phyloP scores from a whole-genome alignment of 352 stramenopile species.

The Phytopythium oedochilum region DNA sequence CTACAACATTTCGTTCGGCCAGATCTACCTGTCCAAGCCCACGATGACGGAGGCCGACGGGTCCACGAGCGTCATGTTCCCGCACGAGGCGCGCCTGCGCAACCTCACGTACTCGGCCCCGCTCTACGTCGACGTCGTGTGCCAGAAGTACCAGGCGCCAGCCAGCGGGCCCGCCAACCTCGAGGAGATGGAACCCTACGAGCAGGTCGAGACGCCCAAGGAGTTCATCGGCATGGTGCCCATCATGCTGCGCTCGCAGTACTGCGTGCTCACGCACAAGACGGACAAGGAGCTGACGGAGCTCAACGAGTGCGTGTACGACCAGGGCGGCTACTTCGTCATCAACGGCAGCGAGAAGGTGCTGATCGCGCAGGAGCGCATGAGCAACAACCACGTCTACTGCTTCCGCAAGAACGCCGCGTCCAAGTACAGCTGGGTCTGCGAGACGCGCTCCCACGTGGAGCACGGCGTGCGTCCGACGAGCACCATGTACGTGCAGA shows the following conservation, averaged over 20 bases:
- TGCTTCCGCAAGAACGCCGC: constrained; percentile 98
- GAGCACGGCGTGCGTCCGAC: constrained; percentile 94
- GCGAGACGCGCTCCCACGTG: constrained; percentile 96
- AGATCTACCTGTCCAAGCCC: constrained; percentile 98
- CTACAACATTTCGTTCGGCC: constrained; percentile 96
- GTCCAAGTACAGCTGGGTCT: constrained; percentile 96
- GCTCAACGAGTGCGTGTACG: constrained; percentile 99
- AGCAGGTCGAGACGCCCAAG: constrained; percentile 83
- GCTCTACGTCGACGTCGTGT: constrained; percentile 98
- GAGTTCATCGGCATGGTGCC: constrained; percentile 98
- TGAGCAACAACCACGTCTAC: constrained; percentile 99
- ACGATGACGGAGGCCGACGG: constrained; percentile 97
- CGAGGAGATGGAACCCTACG: constrained; percentile 86
- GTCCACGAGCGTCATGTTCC: constrained; percentile 98
- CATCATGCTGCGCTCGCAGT: constrained; percentile 97
- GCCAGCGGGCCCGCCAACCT: constrained; percentile 58
- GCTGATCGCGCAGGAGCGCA: constrained; percentile 98
- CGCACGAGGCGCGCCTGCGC: constrained; percentile 96
- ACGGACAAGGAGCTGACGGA: constrained; percentile 93
- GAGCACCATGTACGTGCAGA: constrained; percentile 98
- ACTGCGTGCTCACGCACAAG: constrained; percentile 93
- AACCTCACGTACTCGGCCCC: constrained; percentile 99
- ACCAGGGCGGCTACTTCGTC: constrained; percentile 99
- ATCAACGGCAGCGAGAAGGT: constrained; percentile 98
- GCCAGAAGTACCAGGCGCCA: constrained; percentile 87